Evolutionary conservation across 2,329 filamentous ascomycete species (phyloP), one percentile per base, ranked within the genome.

Genomic region (Chaetomium sp.): DNA sequence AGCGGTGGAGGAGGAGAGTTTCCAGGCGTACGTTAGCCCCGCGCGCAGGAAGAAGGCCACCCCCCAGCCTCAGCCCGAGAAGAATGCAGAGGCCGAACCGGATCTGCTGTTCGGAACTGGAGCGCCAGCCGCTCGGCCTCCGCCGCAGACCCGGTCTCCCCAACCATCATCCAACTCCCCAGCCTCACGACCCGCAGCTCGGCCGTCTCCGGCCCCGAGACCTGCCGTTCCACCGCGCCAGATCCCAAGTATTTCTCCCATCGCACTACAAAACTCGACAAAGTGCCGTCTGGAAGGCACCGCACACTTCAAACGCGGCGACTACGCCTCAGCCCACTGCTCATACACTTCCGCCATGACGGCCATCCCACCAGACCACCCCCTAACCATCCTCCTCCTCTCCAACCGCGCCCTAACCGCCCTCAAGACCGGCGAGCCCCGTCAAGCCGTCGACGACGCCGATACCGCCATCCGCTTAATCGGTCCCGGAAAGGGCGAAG

Each of bases 321-420:
- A 99, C 70, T 99, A 90, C 70, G 87, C 89, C 14, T 81, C 88
- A 8, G 94, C 94, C 0, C 90, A 96, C 65, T 78, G 84, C 19
- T 86, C 87, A 1, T 99, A 97, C 70, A 84, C 88, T 0, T 80
- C 82, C 35, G 90, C 94, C 1, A 76, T 99, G 2, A 75, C 80
- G 1, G 81, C 84, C 40, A 77, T 99, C 36, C 94, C 94, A 1
- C 71, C 81, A 11, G 80, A 78, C 4, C 94, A 99, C 68, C 92
- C 92, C 0, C 77, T 97, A 32, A 83, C 83, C 14, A 94, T 97
- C 57, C 77, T 97, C n/a, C 80, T 97, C 6, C 82, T 95, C 27
- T 92, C 89, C 64, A 99, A 99, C 69, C 89, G 90, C 52, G 88
- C 94, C 4, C 78, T 97, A 61, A 96, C 92, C 0, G 86, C 87